Percentiles rank a stretch among this genome's conserved stretches.
These are phyloP conservation scores for Conticribra weissflogii DNA, from an alignment of 108 stramenopile genomes.

Conservation along the genomic window DNA sequence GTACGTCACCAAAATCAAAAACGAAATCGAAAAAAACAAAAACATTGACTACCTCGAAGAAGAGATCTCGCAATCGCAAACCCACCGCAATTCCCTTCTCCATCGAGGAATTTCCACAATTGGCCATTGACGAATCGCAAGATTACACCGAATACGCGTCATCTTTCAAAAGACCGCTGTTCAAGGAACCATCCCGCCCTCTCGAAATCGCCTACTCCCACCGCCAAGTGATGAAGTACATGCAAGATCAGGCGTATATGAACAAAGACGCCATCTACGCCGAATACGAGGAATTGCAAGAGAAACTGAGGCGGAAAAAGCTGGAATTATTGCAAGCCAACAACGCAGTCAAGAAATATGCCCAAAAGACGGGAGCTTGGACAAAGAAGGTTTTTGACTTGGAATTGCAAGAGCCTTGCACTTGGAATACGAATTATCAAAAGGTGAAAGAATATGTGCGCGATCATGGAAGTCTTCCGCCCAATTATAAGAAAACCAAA, in stretches of 20 bases:
- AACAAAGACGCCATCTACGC: slow-evolving; percentile 14
- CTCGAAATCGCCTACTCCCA: slow-evolving; percentile 49
- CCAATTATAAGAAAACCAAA: slow-evolving; percentile 9
- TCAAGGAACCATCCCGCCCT: slow-evolving; percentile 22
- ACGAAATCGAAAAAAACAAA: too few relatives aligned
- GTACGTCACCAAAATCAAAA: too few relatives aligned
- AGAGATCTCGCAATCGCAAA: too few relatives aligned
- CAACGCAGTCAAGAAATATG: slow-evolving; percentile 19
- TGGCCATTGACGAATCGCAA: slow-evolving; percentile 14
- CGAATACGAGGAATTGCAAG: slow-evolving; percentile 27
- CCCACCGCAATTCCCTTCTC: slow-evolving; percentile 16
- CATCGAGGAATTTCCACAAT: slow-evolving; percentile 27
- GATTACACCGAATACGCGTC: slow-evolving; percentile 33
- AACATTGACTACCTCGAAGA: too few relatives aligned
- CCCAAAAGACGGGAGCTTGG: slow-evolving; percentile 24
- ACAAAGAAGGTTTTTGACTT: slow-evolving; percentile 43
- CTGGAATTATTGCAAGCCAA: slow-evolving; percentile 33
- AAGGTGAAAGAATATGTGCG: slow-evolving; percentile 28
- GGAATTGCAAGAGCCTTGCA: slow-evolving; percentile 44
- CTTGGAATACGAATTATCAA: slow-evolving; percentile 32
- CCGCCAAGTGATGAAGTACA: neutral
- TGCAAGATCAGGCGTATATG: slow-evolving; percentile 3
- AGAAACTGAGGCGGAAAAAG: slow-evolving; percentile 30
- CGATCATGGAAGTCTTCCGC: slow-evolving; percentile 32
- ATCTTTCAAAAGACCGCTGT: slow-evolving; percentile 34